These are phyloP conservation scores for Lodderomyces metapsilosis DNA, from an alignment of 1,139 yeast species.

Conservation along the genomic window DNA sequence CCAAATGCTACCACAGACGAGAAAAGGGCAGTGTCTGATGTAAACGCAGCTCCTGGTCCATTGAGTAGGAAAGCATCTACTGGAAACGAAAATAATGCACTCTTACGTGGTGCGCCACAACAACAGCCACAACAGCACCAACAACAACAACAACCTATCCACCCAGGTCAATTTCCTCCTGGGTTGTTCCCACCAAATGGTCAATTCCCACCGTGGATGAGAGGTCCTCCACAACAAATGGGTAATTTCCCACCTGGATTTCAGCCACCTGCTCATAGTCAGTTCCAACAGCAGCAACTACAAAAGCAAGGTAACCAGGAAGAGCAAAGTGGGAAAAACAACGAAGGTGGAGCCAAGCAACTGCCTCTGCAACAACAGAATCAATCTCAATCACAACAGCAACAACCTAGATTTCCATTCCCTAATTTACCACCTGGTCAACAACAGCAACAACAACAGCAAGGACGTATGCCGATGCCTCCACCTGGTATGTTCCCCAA, in stretches of 20 bases:
- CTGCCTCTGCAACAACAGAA: conserved; percentile 6
- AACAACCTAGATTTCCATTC: conserved; percentile 10
- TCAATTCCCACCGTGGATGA: conserved; percentile 11
- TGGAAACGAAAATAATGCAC: background rate
- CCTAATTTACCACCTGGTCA: conserved; percentile 3
- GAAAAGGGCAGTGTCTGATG: background rate
- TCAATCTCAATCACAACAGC: conserved; percentile 9
- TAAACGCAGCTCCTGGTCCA: background rate
- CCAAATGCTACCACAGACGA: background rate
- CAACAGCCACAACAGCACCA: conserved; percentile 6
- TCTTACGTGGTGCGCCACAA: too few relatives aligned
- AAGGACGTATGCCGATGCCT: conserved; percentile 13
- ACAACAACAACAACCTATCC: conserved; percentile 9
- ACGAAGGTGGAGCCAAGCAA: conserved; percentile 11
- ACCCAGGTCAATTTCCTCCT: conserved; percentile 10
- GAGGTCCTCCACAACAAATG: conserved; percentile 11
- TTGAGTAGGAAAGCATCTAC: background rate
- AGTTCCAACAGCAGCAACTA: conserved; percentile 12
- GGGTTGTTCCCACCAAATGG: conserved; percentile 14
- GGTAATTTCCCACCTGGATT: conserved; percentile 12
- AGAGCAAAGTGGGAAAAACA: conserved; percentile 5
- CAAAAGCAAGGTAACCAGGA: conserved; percentile 14
- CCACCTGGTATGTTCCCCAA: conserved; percentile 18
- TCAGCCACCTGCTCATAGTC: conserved; percentile 11
- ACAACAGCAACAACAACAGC: conserved; percentile 5